Conservation (phyloP, 139 green algal species). For the Monoraphidium neglectum region DNA sequence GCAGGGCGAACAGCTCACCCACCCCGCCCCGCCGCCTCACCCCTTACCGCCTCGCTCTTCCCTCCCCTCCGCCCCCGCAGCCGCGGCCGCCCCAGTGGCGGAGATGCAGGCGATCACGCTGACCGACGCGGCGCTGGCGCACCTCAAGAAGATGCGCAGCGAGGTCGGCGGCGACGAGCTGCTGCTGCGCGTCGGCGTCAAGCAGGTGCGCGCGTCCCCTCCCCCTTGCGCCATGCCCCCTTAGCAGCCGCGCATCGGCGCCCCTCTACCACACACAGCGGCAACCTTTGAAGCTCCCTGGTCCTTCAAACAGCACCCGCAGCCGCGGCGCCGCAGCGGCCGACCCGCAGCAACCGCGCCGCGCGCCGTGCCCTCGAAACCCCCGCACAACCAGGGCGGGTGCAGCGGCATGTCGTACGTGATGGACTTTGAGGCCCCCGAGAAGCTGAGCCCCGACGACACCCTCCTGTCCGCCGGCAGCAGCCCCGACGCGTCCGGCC, state of each 20-base stretch:
- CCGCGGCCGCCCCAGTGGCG: too few species aligned
- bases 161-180: slow-evolving; percentile 22
- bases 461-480: not conserved
- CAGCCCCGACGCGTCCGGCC: not conserved
- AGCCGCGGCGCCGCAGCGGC: too few species aligned
- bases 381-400: slow-evolving; percentile 45
- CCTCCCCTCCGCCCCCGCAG: too few species aligned
- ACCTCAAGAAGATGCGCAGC: slow-evolving; percentile 73
- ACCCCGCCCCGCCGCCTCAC: too few species aligned
- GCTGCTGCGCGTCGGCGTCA: slow-evolving; percentile 68
- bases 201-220: not conserved
- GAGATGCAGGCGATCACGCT: slow-evolving; percentile 82
- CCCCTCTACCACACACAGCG: too few species aligned
- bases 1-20: too few species aligned
- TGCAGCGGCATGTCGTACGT: slow-evolving; percentile 85
- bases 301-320: too few species aligned
- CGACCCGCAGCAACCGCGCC: too few species aligned
- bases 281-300: too few species aligned
- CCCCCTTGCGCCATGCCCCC: not conserved
- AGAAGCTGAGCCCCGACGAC: slow-evolving; percentile 39
- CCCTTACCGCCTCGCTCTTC: too few species aligned
- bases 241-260: too few species aligned
- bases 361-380: not conserved
- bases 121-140: slow-evolving; percentile 72
- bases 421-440: slow-evolving; percentile 87